Evolutionary conservation across 83 land plant genomes (phyloP).

Genomic region (Picea abies): DNA sequence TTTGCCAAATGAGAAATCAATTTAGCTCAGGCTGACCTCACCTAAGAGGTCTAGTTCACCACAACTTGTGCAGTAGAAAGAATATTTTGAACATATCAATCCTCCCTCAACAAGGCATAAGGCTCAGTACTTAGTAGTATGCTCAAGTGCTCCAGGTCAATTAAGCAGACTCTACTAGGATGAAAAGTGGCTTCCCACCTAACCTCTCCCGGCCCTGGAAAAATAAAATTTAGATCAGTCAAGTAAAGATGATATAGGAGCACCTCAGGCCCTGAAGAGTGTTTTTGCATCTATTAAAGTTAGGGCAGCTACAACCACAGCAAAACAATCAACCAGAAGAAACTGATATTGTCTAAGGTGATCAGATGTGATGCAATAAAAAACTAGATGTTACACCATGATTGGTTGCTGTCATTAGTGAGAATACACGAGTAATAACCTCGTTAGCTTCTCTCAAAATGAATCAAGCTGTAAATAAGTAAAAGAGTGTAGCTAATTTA

Average conservation of each 20-base stretch:
- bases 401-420: not conserved
- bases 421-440: not conserved
- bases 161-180: constrained; percentile 10
- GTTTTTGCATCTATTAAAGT: not conserved
- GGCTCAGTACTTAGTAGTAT: not conserved
- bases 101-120: not conserved
- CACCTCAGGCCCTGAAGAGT: not conserved
- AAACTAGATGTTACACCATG: not conserved
- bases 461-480: not conserved
- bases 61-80: not conserved
- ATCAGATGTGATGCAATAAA: not conserved
- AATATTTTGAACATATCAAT: not conserved
- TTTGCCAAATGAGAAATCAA: not conserved
- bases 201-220: constrained; percentile 14
- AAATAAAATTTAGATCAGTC: not conserved
- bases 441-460: not conserved
- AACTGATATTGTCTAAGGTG: not conserved
- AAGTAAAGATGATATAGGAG: constrained; percentile 7
- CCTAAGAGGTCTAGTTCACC: not conserved
- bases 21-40: not conserved
- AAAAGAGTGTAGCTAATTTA: not conserved
- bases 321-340: not conserved
- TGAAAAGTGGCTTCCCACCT: constrained; percentile 16
- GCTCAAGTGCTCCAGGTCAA: not conserved
- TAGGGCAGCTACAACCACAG: not conserved